Percentiles rank a stretch among this genome's conserved stretches.
Evolutionary conservation across 108 stramenopile species (phyloP).

Genomic region (Phaeodactylum tricornutum): DNA sequence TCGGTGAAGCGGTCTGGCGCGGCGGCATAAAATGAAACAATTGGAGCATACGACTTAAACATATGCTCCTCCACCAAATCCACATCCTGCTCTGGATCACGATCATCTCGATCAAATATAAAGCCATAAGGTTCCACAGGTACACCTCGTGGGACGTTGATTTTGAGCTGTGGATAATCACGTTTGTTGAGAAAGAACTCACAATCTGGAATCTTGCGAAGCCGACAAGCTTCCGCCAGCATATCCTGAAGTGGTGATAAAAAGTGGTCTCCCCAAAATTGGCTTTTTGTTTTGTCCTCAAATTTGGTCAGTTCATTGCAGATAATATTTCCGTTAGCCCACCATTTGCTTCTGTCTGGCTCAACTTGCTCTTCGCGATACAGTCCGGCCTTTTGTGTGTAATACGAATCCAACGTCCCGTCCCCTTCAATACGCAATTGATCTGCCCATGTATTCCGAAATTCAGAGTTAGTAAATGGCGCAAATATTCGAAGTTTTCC

Average conservation of each 20-base stretch:
- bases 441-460: slow-evolving; percentile 83
- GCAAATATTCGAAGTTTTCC: slow-evolving; percentile 86
- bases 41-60: slow-evolving; percentile 90
- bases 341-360: slow-evolving; percentile 87
- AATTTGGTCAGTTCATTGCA: slow-evolving; percentile 90
- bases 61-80: slow-evolving; percentile 70
- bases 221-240: slow-evolving; percentile 86
- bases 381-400: slow-evolving; percentile 63
- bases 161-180: slow-evolving; percentile 99
- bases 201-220: slow-evolving; percentile 89
- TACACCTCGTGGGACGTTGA: slow-evolving; percentile 61
- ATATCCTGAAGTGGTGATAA: slow-evolving; percentile 91
- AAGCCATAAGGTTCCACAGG: slow-evolving; percentile 99
- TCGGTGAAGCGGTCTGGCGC: slow-evolving; percentile 87
- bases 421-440: slow-evolving; percentile 65
- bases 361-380: slow-evolving; percentile 92
- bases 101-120: slow-evolving; percentile 94
- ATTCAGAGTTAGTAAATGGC: slow-evolving; percentile 90
- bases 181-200: slow-evolving; percentile 99
- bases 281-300: slow-evolving; percentile 57
- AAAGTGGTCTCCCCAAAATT: slow-evolving; percentile 94
- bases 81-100: slow-evolving; percentile 90
- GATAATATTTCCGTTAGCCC: slow-evolving; percentile 99
- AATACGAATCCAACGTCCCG: slow-evolving; percentile 77
- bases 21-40: slow-evolving; percentile 93